Evolutionary conservation across 176 grass and related monocot species (phyloP), one percentile per base, ranked within the genome.

Genomic region (Bromus sterilis): DNA sequence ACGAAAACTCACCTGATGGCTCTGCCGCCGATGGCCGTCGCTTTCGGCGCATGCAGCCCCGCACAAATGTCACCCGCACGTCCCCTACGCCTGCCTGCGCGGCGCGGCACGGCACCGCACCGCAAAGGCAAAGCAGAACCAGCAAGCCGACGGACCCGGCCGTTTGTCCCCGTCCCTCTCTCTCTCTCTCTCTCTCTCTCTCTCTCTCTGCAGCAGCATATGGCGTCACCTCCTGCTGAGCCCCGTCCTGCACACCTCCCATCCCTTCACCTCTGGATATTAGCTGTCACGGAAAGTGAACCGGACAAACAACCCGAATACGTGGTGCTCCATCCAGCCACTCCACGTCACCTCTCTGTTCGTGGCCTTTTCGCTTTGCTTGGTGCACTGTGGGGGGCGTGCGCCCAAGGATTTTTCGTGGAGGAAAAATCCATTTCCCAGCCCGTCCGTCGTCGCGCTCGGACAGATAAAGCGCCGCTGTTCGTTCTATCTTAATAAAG

Each of bases 261-360:
- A 16, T 20, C 20, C 49, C 18, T 16, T 53, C 49, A 53, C 49
- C 49, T 72, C 87, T 89, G 87, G 87, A 86, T 78, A 86, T 89
- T 41, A 89, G 87, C 87, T 86, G 87, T 82, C 87, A 86, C 12
- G 44, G 83, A 86, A 64, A 71, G 65, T 58, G 87, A 89, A 31
- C 20, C 76, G 21, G 2, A 18, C 58, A 0, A 2, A 24, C 40
- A 5, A 48, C 0, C 68, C 68, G 14, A 39, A 44, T 23, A 6
- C 26, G 4, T 7, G 25, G 0, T 20, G 0, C 9, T 1, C 18
- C 21, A 11, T 36, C 28, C 28, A 14, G n/a, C 65, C 3, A 3
- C n/a, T 31, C 21, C 49, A 37, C 74, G 43, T 33, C 63, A 7
- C 28, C 63, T 8, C 4, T 41, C 66, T 0, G 66, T n/a, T n/a